A percentile compares a stretch with the other conserved stretches of the same genome.
Evolutionary conservation across 805 yeast species (phyloP).

Genomic region (Nakazawaea ernobii): DNA sequence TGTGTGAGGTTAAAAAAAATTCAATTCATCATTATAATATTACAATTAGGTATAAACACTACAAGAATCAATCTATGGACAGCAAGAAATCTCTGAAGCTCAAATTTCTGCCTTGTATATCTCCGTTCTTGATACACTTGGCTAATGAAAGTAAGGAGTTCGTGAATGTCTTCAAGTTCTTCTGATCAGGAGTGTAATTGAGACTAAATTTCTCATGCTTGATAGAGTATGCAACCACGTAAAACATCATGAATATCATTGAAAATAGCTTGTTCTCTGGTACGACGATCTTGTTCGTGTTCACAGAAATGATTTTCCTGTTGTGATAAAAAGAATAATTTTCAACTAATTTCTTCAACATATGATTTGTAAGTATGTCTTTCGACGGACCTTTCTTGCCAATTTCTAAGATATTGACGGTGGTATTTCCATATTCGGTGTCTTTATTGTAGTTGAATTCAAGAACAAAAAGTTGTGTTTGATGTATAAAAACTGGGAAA

Average conservation of each 20-base stretch:
- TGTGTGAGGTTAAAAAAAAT: too few species aligned
- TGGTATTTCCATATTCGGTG: not conserved
- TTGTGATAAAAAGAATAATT: conserved; percentile 3
- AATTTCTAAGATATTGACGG: conserved; percentile 2
- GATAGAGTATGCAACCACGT: conserved; percentile 1
- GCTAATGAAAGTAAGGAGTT: not conserved
- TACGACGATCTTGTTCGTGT: not conserved
- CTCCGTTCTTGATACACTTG: not conserved
- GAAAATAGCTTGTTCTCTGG: not conserved
- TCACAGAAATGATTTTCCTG: conserved; percentile 2
- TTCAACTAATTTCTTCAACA: conserved; percentile 3
- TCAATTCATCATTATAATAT: too few species aligned
- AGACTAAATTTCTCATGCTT: not conserved
- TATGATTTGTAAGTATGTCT: not conserved
- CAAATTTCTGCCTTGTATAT: not conserved
- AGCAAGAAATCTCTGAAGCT: not conserved
- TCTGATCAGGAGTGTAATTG: not conserved
- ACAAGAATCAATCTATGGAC: not conserved
- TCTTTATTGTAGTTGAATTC: conserved; percentile 1
- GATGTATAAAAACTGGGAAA: conserved; percentile 4
- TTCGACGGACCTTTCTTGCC: not conserved
- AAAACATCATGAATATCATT: conserved; percentile 3
- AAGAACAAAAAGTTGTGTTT: conserved; percentile 1
- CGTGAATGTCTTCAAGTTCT: not conserved
- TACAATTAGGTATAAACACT: not conserved